Percentiles rank a stretch among this genome's conserved stretches.
These are phyloP conservation scores for Dictyostelium purpureum DNA, from an alignment of 78 protist species.

Conservation along the genomic window DNA sequence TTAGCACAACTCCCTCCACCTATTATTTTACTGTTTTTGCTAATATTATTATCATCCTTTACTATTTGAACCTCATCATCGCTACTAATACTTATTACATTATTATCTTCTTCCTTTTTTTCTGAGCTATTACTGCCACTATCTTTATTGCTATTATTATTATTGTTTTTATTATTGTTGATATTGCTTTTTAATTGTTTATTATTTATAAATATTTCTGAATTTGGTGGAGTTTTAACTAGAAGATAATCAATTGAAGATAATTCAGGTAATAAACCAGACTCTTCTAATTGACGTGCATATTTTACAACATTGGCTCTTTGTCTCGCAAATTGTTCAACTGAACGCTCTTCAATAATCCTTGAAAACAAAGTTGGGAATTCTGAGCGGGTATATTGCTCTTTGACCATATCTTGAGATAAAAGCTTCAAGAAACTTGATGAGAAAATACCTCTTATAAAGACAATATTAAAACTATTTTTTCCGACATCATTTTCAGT, in stretches of 20 bases:
- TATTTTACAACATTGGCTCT: constrained; percentile 18
- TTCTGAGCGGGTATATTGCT: constrained; percentile 9
- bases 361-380: constrained; percentile 56
- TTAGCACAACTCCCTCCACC: background rate
- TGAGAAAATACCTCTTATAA: constrained; percentile 48
- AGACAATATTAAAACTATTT: constrained; percentile 70
- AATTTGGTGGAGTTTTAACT: constrained; percentile 6
- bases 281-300: background rate
- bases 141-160: background rate
- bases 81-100: no score
- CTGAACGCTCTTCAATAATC: constrained; percentile 55
- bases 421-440: constrained; percentile 27
- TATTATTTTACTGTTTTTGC: no score
- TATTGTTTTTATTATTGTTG: background rate
- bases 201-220: background rate
- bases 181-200: background rate
- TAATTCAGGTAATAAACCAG: background rate
- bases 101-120: background rate
- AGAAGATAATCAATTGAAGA: background rate
- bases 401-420: constrained; percentile 26
- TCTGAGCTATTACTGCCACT: background rate
- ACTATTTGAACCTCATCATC: background rate
- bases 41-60: background rate
- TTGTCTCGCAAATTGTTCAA: constrained; percentile 58
- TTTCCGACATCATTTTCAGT: constrained; percentile 66